Conservation (phyloP, 164 flowering plant genomes). For the Euptelea pleiosperma region DNA sequence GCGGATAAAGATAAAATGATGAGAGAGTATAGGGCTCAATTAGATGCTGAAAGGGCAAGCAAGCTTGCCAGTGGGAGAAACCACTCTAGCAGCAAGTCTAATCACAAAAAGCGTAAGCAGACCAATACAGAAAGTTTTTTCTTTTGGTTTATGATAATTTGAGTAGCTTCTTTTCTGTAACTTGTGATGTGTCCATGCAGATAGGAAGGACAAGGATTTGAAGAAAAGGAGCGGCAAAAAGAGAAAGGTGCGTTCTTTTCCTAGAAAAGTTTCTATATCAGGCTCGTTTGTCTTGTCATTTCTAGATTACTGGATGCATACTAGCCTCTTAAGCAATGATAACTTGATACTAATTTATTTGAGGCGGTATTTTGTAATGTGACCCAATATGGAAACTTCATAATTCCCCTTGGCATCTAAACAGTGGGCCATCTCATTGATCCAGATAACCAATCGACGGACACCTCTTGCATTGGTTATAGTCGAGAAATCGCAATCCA, state of each 20-base stretch:
- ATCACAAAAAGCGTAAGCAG: slow-evolving; percentile 56
- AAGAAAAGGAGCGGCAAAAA: slow-evolving; percentile 78
- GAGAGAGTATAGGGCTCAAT: slow-evolving; percentile 93
- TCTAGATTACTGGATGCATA: neutral
- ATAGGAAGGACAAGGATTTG: slow-evolving; percentile 62
- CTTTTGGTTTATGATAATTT: neutral
- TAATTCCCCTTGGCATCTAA: neutral
- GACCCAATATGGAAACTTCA: neutral
- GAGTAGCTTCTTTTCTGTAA: slow-evolving; percentile 11
- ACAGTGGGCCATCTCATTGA: neutral
- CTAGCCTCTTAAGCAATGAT: too few relatives aligned
- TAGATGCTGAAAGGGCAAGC: slow-evolving; percentile 93
- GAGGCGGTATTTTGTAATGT: too few relatives aligned
- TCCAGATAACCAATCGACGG: neutral
- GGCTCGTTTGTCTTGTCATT: neutral
- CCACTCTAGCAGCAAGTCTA: slow-evolving; percentile 61
- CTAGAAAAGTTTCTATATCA: neutral
- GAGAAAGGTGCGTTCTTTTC: slow-evolving; percentile 63
- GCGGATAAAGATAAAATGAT: slow-evolving; percentile 93
- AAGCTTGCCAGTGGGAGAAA: slow-evolving; percentile 90
- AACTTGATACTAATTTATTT: neutral
- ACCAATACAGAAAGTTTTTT: neutral
- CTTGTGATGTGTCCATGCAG: slow-evolving; percentile 40
- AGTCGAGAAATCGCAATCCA: too few relatives aligned
- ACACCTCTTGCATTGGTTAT: too few relatives aligned